These are phyloP conservation scores for Mortierella claussenii DNA, from an alignment of 192 early-diverging fungal species.

Conservation along the genomic window DNA sequence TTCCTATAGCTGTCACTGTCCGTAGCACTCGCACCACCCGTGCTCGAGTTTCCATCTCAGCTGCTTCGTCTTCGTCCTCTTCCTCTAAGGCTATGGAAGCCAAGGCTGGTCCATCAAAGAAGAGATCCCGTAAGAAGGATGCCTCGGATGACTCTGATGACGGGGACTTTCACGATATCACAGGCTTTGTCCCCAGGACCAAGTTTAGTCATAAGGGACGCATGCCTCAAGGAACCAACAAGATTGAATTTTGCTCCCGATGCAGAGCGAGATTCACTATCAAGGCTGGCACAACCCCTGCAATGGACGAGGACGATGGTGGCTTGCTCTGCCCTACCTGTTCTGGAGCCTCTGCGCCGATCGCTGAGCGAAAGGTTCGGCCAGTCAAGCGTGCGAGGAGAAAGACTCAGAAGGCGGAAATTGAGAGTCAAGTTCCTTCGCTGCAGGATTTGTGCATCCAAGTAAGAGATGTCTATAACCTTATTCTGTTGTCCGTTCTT, in stretches of 20 bases:
- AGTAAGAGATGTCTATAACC: conserved; percentile 19
- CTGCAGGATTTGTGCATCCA: conserved; percentile 75
- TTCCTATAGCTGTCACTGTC: conserved; percentile 14
- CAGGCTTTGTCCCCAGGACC: conserved; percentile 29
- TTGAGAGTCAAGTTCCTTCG: conserved; percentile 61
- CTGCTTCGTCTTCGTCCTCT: conserved; percentile 8
- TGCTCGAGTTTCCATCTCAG: conserved; percentile 9
- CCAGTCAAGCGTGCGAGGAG: conserved; percentile 12
- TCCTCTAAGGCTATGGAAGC: background rate
- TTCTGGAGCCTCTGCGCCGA: conserved; percentile 7
- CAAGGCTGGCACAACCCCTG: conserved; percentile 27
- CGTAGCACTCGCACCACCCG: conserved; percentile 22
- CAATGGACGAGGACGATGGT: conserved; percentile 29
- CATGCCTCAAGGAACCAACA: conserved; percentile 28
- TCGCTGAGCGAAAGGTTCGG: background rate
- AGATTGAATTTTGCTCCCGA: conserved; percentile 57
- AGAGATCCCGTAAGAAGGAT: conserved; percentile 31
- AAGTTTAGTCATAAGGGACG: conserved; percentile 47
- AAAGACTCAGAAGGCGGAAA: conserved; percentile 57
- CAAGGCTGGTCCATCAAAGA: conserved; percentile 22
- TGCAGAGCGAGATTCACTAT: conserved; percentile 59
- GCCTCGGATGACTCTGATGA: conserved; percentile 36
- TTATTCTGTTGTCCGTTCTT: background rate
- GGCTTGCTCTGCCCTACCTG: conserved; percentile 49
- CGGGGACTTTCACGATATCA: conserved; percentile 35